Evolutionary conservation across 2,329 filamentous ascomycete species (phyloP).

Genomic region (Orbilia ellipsospora): DNA sequence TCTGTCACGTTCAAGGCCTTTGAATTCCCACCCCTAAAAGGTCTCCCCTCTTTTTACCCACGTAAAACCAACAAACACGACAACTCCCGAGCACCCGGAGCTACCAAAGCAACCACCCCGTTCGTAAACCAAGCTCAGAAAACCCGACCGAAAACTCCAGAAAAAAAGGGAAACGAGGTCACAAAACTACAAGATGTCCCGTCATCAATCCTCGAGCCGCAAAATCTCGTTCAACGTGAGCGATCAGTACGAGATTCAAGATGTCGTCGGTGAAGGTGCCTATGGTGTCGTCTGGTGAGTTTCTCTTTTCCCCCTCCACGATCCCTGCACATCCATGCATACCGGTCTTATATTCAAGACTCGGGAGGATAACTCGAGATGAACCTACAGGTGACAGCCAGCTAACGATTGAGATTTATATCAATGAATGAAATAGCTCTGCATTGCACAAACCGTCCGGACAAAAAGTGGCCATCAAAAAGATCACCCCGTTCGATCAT

Average conservation of each 20-base stretch:
- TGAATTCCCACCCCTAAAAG: not conserved
- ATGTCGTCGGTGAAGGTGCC: slow-evolving; percentile 97
- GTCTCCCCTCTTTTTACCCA: not conserved
- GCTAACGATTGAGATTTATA: not conserved
- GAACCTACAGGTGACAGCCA: too few relatives aligned
- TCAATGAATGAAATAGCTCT: slow-evolving; percentile 70
- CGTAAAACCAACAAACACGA: slow-evolving; percentile 27
- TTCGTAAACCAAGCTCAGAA: too few relatives aligned
- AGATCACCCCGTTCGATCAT: slow-evolving; percentile 99
- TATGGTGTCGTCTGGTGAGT: slow-evolving; percentile 96
- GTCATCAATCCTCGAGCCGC: slow-evolving; percentile 69
- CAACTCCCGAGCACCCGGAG: not conserved
- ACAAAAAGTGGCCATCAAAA: slow-evolving; percentile 99
- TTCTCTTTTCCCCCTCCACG: too few relatives aligned
- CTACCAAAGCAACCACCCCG: not conserved
- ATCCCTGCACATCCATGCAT: too few relatives aligned
- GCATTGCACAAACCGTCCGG: slow-evolving; percentile 97
- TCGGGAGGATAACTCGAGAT: too few relatives aligned
- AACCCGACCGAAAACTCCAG: not conserved
- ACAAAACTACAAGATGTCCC: slow-evolving; percentile 55
- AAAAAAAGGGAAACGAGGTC: not conserved
- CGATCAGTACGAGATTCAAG: slow-evolving; percentile 99
- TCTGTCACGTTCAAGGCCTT: not conserved
- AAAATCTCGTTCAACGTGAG: slow-evolving; percentile 99
- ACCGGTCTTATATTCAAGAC: too few relatives aligned